Evolutionary conservation across 805 yeast species (phyloP), one percentile per base, ranked within the genome.

Genomic region (Diddensiella transvaalensis): DNA sequence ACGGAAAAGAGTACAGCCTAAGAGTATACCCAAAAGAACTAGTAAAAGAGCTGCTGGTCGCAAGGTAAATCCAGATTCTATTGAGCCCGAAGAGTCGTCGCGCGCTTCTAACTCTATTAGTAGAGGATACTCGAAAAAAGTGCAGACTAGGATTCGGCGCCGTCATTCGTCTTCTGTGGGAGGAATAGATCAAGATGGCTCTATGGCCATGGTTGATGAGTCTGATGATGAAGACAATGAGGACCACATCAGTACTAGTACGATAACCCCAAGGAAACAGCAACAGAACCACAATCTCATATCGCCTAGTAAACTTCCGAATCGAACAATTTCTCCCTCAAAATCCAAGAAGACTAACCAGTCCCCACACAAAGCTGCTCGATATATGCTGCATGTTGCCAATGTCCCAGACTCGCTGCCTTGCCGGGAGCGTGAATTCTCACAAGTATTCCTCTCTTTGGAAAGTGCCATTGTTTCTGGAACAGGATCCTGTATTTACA

Each of bases 391-490:
- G 8, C 73, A 69, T 46, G 62, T 62, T 1, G 58, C 72, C 1
- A 58, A 70, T 26, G 67, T 70, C 3, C 75, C 76, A 2, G 70
- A 72, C 1, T 61, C 81, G 1, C 69, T 91, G 32, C 96, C 96
- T 0, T 89, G 97, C 49, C 75, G 99, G 47, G 97, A 88, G 54
- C 76, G 77, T 18, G 95, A 93, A 63, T 89, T 84, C 61, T 77
- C 82, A 6, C 77, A 81, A 47, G 70, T 93, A 3, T 87, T 82
- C 63, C 61, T 78, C 39, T 79, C 80, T 37, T 63, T 93, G 3
- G 89, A 88, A 57, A 74, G 80, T 40, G 85, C 96, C 0, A 78
- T 91, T 29, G 74, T 74, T 41, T 76, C 83, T 13, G 77, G 78
- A 37, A 76, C 84, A 1, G 97, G 98, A 0, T 77, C 90, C 4